phyloP scores from a whole-genome alignment of 345 rosid species.

The Hibiscus trionum region DNA sequence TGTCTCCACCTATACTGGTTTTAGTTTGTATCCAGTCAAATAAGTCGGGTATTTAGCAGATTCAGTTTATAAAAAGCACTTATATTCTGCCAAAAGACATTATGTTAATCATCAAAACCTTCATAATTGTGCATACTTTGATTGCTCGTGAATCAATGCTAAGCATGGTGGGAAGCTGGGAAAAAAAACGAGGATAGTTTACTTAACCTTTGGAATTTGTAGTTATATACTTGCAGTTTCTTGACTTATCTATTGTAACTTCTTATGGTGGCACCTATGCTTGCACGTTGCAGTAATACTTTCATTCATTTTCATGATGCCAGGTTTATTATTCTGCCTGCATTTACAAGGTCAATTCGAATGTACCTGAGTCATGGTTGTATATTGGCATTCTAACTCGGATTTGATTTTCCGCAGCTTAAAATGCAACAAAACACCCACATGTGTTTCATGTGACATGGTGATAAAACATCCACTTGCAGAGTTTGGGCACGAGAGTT shows the following conservation, averaged over 20 bases:
- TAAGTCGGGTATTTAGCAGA: background rate
- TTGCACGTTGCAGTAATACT: background rate
- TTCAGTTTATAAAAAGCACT: background rate
- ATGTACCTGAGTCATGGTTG: background rate
- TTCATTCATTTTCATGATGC: background rate
- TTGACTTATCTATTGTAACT: background rate
- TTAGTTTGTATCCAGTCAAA: background rate
- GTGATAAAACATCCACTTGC: background rate
- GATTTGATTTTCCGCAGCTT: constrained; percentile 1
- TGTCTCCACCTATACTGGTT: too few species aligned
- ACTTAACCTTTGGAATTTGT: background rate
- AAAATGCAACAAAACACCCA: background rate
- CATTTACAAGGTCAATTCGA: background rate
- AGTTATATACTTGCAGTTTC: background rate
- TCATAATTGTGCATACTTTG: background rate
- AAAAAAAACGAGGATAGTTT: background rate
- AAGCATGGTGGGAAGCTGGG: background rate
- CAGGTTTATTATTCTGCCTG: background rate
- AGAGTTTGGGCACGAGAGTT: background rate
- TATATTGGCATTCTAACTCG: background rate
- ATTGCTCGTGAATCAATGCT: background rate
- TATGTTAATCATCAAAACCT: background rate
- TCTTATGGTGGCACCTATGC: background rate
- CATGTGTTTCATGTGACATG: background rate
- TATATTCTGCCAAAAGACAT: background rate